These are phyloP conservation scores for Mollisia scopiformis DNA, from an alignment of 2,329 filamentous ascomycete genomes.

Conservation along the genomic window DNA sequence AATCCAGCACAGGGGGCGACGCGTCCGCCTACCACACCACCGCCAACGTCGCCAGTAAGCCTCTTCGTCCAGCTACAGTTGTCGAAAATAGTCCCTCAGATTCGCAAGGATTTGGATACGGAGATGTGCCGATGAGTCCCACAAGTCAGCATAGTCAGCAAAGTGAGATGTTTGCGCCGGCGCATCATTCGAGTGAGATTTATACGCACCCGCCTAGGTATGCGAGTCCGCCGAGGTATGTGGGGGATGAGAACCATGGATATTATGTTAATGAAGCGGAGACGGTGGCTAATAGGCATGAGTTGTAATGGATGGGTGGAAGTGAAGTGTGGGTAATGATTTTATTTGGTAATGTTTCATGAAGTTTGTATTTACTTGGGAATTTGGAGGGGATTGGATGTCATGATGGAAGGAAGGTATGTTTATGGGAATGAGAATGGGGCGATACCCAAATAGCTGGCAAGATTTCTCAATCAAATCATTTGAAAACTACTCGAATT, in stretches of 20 bases:
- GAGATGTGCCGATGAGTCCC: background rate
- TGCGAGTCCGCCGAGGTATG: background rate
- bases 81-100: background rate
- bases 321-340: background rate
- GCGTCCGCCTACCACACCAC: background rate
- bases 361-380: background rate
- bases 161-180: background rate
- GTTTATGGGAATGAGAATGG: too few species aligned
- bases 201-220: background rate
- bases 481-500: too few species aligned
- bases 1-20: background rate
- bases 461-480: too few species aligned
- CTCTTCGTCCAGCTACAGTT: background rate
- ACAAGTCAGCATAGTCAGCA: background rate
- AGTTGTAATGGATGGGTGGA: background rate
- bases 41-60: background rate
- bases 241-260: background rate
- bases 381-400: background rate
- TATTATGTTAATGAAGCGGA: background rate
- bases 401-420: too few species aligned
- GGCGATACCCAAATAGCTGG: too few species aligned
- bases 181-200: background rate
- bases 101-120: background rate
- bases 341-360: background rate
- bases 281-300: background rate